Conservation (phyloP, 495 filamentous ascomycete species). For the Viridothelium virens region DNA sequence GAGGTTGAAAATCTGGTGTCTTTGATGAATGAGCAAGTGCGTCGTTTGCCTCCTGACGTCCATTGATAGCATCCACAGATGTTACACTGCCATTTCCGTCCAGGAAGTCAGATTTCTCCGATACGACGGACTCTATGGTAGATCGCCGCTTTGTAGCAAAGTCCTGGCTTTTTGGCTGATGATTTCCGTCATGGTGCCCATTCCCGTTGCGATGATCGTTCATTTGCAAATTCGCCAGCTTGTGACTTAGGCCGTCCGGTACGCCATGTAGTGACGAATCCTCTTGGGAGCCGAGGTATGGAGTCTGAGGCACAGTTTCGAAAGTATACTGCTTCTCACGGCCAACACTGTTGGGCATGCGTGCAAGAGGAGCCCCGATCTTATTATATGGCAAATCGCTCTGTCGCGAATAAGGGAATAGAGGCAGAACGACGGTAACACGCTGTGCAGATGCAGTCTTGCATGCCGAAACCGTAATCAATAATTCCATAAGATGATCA, state of each 20-base stretch:
- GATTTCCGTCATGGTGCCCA: conserved; percentile 31
- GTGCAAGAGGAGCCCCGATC: conserved; percentile 78
- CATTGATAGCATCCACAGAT: conserved; percentile 13
- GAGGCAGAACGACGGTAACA: conserved; percentile 86
- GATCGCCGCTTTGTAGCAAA: conserved; percentile 42
- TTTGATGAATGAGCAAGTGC: conserved; percentile 11
- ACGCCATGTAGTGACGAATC: conserved; percentile 50
- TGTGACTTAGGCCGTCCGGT: conserved; percentile 39
- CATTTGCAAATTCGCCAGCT: conserved; percentile 43
- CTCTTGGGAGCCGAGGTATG: conserved; percentile 57
- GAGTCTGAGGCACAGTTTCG: conserved; percentile 83
- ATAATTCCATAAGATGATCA: conserved; percentile 88
- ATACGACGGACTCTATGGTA: conserved; percentile 53
- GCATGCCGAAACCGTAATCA: conserved; percentile 94
- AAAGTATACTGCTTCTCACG: conserved; percentile 68
- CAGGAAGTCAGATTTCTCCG: conserved; percentile 27
- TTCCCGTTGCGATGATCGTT: conserved; percentile 43
- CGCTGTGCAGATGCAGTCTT: conserved; percentile 88
- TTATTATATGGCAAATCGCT: conserved; percentile 96
- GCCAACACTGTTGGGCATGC: conserved; percentile 40
- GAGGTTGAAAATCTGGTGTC: conserved; percentile 55
- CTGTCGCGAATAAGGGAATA: conserved; percentile 94
- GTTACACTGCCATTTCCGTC: conserved; percentile 13
- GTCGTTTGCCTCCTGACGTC: conserved; percentile 11
- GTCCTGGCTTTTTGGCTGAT: conserved; percentile 24